Evolutionary conservation across 768 basidiomycete genomes (phyloP).

Genomic region (Daedaleopsis sinensis): DNA sequence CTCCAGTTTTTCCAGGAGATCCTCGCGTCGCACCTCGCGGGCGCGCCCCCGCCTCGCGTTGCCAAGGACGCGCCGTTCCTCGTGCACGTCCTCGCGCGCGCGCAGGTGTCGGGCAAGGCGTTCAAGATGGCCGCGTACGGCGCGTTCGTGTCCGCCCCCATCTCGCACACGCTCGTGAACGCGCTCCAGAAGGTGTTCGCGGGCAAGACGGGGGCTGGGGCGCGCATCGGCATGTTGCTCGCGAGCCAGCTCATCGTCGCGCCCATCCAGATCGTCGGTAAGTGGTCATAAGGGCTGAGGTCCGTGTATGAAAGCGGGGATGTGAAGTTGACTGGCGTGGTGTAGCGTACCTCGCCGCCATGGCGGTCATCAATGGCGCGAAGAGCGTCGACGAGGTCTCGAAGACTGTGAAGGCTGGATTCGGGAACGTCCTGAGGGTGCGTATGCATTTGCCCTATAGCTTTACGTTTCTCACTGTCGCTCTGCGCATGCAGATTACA

Average conservation of each 20-base stretch:
- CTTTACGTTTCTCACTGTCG: neutral
- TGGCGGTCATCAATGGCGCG: slow-evolving; percentile 86
- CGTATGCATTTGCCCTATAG: slow-evolving; percentile 21
- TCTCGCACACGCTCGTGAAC: slow-evolving; percentile 76
- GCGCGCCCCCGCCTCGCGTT: slow-evolving; percentile 52
- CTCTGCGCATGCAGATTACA: slow-evolving; percentile 54
- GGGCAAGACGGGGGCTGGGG: slow-evolving; percentile 64
- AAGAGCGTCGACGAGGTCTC: slow-evolving; percentile 63
- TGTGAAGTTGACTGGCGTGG: neutral
- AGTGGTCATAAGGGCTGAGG: slow-evolving; percentile 25
- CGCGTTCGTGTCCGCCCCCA: slow-evolving; percentile 80
- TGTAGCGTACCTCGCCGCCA: slow-evolving; percentile 71
- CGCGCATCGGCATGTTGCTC: slow-evolving; percentile 72
- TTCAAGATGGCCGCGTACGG: slow-evolving; percentile 87
- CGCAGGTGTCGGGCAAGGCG: slow-evolving; percentile 69
- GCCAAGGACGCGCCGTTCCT: slow-evolving; percentile 57
- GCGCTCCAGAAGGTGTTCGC: slow-evolving; percentile 75
- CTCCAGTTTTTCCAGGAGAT: slow-evolving; percentile 72
- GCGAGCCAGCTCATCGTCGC: slow-evolving; percentile 77
- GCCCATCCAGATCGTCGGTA: slow-evolving; percentile 73
- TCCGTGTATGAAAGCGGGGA: neutral
- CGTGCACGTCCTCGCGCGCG: slow-evolving; percentile 53
- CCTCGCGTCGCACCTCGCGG: slow-evolving; percentile 72
- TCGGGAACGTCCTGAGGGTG: slow-evolving; percentile 75
- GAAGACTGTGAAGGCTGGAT: slow-evolving; percentile 71